Conservation (phyloP, 2,329 filamentous ascomycete genomes). For the Ploettnerulaceae sp. region DNA sequence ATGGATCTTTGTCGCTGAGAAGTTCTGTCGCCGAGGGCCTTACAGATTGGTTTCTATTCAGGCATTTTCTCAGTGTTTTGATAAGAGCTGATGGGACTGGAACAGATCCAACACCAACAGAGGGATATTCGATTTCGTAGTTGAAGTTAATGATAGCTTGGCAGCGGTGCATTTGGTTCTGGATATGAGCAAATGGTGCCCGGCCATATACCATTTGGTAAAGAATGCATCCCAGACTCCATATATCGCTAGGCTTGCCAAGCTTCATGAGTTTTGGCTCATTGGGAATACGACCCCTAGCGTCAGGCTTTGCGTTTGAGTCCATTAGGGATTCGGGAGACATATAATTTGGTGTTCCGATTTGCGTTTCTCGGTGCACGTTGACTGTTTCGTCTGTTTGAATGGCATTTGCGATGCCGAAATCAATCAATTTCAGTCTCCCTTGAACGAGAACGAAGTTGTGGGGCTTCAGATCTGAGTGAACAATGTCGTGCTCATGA, state of each 20-base stretch:
- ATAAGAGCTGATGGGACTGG: conserved; percentile 55
- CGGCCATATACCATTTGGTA: conserved; percentile 98
- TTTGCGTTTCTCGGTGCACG: conserved; percentile 90
- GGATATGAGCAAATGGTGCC: conserved; percentile 90
- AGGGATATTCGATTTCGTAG: conserved; percentile 67
- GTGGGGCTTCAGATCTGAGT: conserved; percentile 93
- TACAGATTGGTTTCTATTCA: conserved; percentile 56
- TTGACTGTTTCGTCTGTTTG: conserved; percentile 94
- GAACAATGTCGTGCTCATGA: conserved; percentile 86
- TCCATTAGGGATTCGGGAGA: conserved; percentile 91
- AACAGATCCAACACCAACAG: conserved; percentile 61
- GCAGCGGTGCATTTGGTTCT: conserved; percentile 80
- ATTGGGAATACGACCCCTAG: conserved; percentile 36
- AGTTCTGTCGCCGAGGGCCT: conserved; percentile 61
- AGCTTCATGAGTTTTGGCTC: conserved; percentile 81
- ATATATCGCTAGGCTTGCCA: conserved; percentile 92
- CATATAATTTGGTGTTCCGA: conserved; percentile 99
- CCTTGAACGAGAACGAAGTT: conserved; percentile 95
- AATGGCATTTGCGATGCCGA: conserved; percentile 96
- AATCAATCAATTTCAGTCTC: conserved; percentile 91
- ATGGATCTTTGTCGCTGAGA: conserved; percentile 53
- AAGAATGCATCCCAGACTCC: conserved; percentile 92
- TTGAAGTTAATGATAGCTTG: conserved; percentile 80
- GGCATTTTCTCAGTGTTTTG: conserved; percentile 57
- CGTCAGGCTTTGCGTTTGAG: conserved; percentile 54